Evolutionary conservation across 352 stramenopile genomes (phyloP).

Genomic region (Phytophthora podocarpi): DNA sequence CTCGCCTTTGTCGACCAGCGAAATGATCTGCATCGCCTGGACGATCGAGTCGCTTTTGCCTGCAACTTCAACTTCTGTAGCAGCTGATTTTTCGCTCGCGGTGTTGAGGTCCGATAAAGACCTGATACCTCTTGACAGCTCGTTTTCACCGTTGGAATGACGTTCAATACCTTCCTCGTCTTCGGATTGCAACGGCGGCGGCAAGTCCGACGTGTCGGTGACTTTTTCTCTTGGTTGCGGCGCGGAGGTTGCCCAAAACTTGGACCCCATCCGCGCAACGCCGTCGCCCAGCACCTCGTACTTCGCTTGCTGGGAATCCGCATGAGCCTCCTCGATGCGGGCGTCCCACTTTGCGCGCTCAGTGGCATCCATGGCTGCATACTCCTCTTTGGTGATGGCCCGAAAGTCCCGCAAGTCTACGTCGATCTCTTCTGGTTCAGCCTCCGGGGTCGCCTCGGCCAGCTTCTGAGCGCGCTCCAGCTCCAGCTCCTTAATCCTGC

Average conservation of each 20-base stretch:
- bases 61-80: conserved; percentile 22
- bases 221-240: neutral
- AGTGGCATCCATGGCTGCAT: conserved; percentile 42
- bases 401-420: conserved; percentile 53
- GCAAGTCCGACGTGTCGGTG: neutral
- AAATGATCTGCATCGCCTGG: conserved; percentile 19
- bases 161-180: neutral
- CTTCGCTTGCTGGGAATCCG: conserved; percentile 41
- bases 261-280: conserved; percentile 44
- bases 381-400: conserved; percentile 71
- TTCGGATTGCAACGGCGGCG: neutral
- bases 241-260: conserved; percentile 50
- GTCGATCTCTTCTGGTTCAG: conserved; percentile 30
- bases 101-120: neutral
- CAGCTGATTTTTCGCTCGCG: conserved; percentile 16
- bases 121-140: neutral
- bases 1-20: conserved; percentile 14
- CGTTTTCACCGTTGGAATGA: neutral
- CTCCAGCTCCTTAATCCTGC: conserved; percentile 62
- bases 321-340: conserved; percentile 58
- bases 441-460: conserved; percentile 25
- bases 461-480: conserved; percentile 47
- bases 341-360: conserved; percentile 64
- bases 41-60: neutral
- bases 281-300: conserved; percentile 51